phyloP scores from a whole-genome alignment of 805 yeast genomes.

The Osmozyma mogii region DNA sequence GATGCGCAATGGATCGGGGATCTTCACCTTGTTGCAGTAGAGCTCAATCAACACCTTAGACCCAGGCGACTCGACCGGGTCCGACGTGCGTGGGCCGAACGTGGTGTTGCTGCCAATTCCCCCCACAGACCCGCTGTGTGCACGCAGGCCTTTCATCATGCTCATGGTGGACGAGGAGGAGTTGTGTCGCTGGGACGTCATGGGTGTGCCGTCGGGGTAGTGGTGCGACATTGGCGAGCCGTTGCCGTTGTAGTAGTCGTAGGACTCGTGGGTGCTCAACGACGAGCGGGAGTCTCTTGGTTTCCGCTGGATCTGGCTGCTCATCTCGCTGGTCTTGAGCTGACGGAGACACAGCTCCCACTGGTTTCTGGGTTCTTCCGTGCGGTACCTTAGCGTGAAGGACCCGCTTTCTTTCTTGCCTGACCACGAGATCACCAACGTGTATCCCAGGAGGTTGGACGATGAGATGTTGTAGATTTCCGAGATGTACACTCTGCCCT shows the following conservation, averaged over 20 bases:
- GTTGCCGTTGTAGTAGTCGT: constrained; percentile 15
- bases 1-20: constrained; percentile 21
- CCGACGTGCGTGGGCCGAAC: constrained; percentile 8
- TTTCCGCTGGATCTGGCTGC: constrained; percentile 27
- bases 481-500: constrained; percentile 76
- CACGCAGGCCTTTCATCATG: constrained; percentile 31
- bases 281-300: constrained; percentile 28
- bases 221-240: constrained; percentile 7
- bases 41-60: constrained; percentile 17
- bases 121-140: constrained; percentile 4
- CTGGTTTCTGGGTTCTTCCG: constrained; percentile 74
- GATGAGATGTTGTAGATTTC: constrained; percentile 42
- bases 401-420: constrained; percentile 83
- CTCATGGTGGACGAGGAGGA: constrained; percentile 36
- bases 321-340: constrained; percentile 37
- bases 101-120: constrained; percentile 5
- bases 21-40: constrained; percentile 25
- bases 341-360: constrained; percentile 68
- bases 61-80: constrained; percentile 4
- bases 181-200: constrained; percentile 32
- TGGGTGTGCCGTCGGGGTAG: neutral
- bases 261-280: constrained; percentile 18
- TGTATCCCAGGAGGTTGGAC: constrained; percentile 40
- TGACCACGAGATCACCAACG: constrained; percentile 67
- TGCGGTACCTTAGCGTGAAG: constrained; percentile 71